Conservation (phyloP, 2,329 filamentous ascomycete species). For the Botrytis byssoidea region DNA sequence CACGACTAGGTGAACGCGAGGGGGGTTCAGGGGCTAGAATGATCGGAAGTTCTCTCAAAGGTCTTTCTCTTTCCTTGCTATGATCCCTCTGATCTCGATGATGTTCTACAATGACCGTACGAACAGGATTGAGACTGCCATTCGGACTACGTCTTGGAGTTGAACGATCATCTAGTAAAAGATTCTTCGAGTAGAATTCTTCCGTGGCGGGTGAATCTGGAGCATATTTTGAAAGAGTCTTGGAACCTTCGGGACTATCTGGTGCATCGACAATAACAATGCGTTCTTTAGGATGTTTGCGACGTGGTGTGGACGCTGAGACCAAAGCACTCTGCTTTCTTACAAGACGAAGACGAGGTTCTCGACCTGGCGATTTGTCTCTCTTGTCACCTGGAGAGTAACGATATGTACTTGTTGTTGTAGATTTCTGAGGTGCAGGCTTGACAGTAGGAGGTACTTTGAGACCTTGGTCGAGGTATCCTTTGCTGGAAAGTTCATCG, state of each 20-base stretch:
- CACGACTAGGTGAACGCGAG: conserved; percentile 11
- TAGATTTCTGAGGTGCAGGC: conserved; percentile 34
- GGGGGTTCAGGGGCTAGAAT: conserved; percentile 10
- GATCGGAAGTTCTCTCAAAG: background rate
- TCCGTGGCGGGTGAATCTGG: conserved; percentile 42
- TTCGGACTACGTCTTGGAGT: conserved; percentile 26
- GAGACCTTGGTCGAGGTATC: conserved; percentile 23
- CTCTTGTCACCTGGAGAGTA: conserved; percentile 37
- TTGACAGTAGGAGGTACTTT: conserved; percentile 29
- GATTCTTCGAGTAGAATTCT: conserved; percentile 29
- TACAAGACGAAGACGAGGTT: conserved; percentile 43
- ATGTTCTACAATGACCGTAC: conserved; percentile 18
- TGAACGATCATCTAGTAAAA: conserved; percentile 36
- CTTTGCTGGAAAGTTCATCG: conserved; percentile 38
- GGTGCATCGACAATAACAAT: conserved; percentile 48
- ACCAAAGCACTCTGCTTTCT: conserved; percentile 31
- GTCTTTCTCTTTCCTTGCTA: conserved; percentile 12
- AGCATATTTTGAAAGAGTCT: conserved; percentile 46
- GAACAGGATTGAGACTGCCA: conserved; percentile 26
- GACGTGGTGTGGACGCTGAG: conserved; percentile 29
- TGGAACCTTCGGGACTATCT: conserved; percentile 43
- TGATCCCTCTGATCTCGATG: conserved; percentile 2
- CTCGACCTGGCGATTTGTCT: conserved; percentile 23
- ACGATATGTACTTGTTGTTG: conserved; percentile 35
- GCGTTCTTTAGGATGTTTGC: conserved; percentile 43